Percentiles rank a stretch among this genome's conserved stretches.
These are phyloP conservation scores for Russula sp. DNA, from an alignment of 768 basidiomycete genomes.

Conservation along the genomic window DNA sequence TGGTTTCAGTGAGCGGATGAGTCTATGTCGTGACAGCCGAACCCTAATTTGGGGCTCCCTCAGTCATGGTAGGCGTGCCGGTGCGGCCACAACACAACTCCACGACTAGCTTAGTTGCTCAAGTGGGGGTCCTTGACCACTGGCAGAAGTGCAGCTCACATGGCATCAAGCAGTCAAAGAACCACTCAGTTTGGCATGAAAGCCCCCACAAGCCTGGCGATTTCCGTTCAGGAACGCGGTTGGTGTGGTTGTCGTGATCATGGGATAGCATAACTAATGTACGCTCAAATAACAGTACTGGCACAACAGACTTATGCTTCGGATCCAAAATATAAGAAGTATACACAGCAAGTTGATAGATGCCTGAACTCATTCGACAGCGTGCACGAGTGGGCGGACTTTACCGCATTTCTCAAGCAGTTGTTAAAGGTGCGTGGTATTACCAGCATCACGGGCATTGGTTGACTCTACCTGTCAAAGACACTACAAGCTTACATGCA, in stretches of 20 bases:
- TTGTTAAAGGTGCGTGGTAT: slow-evolving; percentile 65
- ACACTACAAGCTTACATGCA: slow-evolving; percentile 90
- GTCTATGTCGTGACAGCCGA: background rate
- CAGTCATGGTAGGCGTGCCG: background rate
- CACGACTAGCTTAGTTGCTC: background rate
- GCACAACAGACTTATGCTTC: slow-evolving; percentile 52
- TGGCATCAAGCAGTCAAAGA: slow-evolving; percentile 1
- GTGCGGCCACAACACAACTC: slow-evolving; percentile 40
- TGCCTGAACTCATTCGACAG: slow-evolving; percentile 89
- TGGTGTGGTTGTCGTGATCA: slow-evolving; percentile 23
- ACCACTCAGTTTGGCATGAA: background rate
- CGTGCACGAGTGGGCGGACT: slow-evolving; percentile 99
- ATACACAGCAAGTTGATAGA: slow-evolving; percentile 85
- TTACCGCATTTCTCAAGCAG: slow-evolving; percentile 93
- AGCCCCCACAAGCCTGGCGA: slow-evolving; percentile 18
- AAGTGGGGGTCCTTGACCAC: background rate
- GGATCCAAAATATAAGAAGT: slow-evolving; percentile 94
- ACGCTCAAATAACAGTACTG: slow-evolving; percentile 32
- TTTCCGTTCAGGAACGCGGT: slow-evolving; percentile 47
- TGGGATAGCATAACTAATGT: background rate
- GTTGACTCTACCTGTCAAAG: slow-evolving; percentile 33
- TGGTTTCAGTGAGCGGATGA: no score
- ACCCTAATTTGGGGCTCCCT: slow-evolving; percentile 10
- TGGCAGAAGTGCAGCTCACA: background rate
- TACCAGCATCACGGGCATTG: background rate